phyloP scores from a whole-genome alignment of 345 rosid genomes.

The Boechera retrofracta region DNA sequence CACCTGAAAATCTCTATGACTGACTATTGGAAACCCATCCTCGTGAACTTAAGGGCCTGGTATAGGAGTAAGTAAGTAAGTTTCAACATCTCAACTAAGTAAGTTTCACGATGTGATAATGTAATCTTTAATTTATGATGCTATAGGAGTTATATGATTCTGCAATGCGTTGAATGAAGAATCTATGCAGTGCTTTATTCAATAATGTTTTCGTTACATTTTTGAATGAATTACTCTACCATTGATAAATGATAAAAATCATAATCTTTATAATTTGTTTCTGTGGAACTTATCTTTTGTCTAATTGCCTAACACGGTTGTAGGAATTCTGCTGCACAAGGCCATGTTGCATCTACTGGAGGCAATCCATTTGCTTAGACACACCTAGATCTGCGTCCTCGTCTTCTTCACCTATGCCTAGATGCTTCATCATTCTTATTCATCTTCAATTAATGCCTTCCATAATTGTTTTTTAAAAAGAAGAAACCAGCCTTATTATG shows the following conservation, averaged over 20 bases:
- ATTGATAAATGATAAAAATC: no score
- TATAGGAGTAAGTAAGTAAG: background rate
- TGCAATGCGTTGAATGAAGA: conserved; percentile 6
- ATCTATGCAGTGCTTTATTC: conserved; percentile 1
- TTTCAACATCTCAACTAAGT: conserved; percentile 61
- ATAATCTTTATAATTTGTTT: background rate
- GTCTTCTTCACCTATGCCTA: conserved; percentile 1
- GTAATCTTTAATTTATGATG: background rate
- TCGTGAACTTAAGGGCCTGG: background rate
- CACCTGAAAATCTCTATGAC: background rate
- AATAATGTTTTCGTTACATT: background rate
- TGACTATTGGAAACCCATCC: background rate
- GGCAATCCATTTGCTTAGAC: conserved; percentile 90
- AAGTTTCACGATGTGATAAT: conserved; percentile 45
- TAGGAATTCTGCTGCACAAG: conserved; percentile 74
- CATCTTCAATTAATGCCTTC: conserved; percentile 8
- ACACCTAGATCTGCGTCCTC: background rate
- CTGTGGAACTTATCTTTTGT: background rate
- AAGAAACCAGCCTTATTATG: conserved; percentile 22
- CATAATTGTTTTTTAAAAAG: background rate
- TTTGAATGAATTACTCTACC: background rate
- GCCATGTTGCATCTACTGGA: conserved; percentile 73
- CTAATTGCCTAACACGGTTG: conserved; percentile 19
- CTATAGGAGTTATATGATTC: conserved; percentile 8
- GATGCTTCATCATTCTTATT: conserved; percentile 19